phyloP scores from a whole-genome alignment of 441 rosid genomes.

The Omphalea diandra region DNA sequence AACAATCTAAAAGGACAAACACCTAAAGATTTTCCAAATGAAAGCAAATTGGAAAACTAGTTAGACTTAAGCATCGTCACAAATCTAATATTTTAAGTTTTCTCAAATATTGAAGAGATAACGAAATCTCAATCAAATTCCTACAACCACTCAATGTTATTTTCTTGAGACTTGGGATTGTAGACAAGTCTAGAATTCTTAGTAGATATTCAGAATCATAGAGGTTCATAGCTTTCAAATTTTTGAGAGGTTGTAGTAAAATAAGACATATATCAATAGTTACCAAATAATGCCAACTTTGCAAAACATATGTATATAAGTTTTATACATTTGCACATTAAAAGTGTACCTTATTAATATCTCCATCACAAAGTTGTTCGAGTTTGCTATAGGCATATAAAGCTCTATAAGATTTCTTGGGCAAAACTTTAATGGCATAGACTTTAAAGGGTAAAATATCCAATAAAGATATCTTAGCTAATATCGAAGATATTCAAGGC shows the following conservation, averaged over 20 bases:
- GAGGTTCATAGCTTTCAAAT: background rate
- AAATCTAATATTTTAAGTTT: background rate
- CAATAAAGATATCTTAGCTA: background rate
- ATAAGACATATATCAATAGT: background rate
- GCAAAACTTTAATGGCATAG: background rate
- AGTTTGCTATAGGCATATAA: background rate
- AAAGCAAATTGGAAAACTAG: background rate
- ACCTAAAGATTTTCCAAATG: background rate
- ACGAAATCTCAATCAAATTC: slow-evolving; percentile 2
- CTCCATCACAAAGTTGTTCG: background rate
- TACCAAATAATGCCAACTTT: too few species aligned
- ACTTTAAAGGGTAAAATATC: background rate
- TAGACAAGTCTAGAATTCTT: background rate
- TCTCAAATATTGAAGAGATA: background rate
- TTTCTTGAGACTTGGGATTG: background rate
- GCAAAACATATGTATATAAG: too few species aligned
- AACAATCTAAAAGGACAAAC: background rate
- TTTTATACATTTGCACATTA: background rate
- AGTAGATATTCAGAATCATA: background rate
- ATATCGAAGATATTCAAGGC: background rate
- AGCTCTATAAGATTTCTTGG: background rate
- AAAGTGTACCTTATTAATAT: background rate
- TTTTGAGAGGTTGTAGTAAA: background rate
- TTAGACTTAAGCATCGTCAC: background rate
- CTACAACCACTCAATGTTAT: background rate